These are phyloP conservation scores for Arabidopsis lyrata DNA, from an alignment of 441 rosid species.

Conservation along the genomic window DNA sequence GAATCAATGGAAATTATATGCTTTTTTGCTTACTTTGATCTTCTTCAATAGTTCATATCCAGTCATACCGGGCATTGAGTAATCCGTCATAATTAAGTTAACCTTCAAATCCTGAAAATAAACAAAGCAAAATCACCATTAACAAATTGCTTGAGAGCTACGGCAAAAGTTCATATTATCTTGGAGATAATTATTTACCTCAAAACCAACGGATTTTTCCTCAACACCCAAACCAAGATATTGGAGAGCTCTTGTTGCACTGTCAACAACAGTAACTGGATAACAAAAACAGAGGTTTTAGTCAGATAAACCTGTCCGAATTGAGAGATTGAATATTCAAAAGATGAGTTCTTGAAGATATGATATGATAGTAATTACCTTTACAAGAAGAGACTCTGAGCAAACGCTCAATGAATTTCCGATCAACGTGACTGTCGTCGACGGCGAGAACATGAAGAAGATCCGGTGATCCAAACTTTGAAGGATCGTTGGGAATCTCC, in stretches of 20 bases:
- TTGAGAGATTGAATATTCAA: neutral
- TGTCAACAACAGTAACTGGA: conserved; percentile 88
- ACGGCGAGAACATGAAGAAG: conserved; percentile 81
- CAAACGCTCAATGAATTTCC: conserved; percentile 80
- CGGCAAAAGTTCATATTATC: neutral
- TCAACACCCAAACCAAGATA: conserved; percentile 76
- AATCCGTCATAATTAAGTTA: conserved; percentile 86
- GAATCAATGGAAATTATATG: neutral
- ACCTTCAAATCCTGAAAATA: conserved; percentile 66
- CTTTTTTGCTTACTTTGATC: conserved; percentile 63
- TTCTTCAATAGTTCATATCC: conserved; percentile 91
- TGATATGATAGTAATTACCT: conserved; percentile 52
- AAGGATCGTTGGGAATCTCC: conserved; percentile 28
- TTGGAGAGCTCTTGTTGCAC: conserved; percentile 82
- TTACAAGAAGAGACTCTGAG: conserved; percentile 77
- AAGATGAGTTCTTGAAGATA: neutral
- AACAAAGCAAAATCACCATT: conserved; percentile 13
- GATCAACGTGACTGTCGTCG: conserved; percentile 85
- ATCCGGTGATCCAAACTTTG: conserved; percentile 39
- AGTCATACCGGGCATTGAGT: conserved; percentile 96
- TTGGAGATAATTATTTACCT: conserved; percentile 14
- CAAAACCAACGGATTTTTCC: conserved; percentile 40
- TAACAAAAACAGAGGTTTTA: conserved; percentile 15
- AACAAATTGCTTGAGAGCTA: neutral
- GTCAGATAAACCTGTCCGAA: neutral